Evolutionary conservation across 2,329 filamentous ascomycete species (phyloP), one percentile per base, ranked within the genome.

Genomic region (Fusarium compactum): DNA sequence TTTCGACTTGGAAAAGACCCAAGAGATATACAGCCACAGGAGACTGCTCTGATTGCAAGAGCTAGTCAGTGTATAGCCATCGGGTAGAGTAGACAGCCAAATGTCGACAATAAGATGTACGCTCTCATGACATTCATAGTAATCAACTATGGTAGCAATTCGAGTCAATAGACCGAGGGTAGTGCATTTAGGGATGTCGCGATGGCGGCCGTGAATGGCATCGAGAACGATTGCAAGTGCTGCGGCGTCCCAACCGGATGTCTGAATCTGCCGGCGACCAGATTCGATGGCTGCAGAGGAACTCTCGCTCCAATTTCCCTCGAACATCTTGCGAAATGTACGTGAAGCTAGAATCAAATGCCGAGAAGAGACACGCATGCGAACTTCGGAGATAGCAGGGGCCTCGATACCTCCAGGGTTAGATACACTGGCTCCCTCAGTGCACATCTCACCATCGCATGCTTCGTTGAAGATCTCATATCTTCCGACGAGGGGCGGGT

Each of bases 191-290:
- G 68, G 66, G 1, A 64, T 22, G 3, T 25, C 22, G 0, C 10
- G 1, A 8, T 63, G 4, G 12, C 48, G 63, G 3, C 62, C 58
- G 14, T 71, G 68, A 2, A 71, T 55, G 27, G 55, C 29, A 2
- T 65, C 27, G 1, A 68, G 14, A 0, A 67, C 25, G 4, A 70
- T 25, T 2, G 51, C 44, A 0, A 70, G 27, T 0, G 67, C 53
- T 1, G 50, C 18, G 1, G 62, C 46, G 16, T 56, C 24, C 62
- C 65, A 69, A 0, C 29, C 34, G 14, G 4, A 43, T 0, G 62
- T 34, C 4, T 14, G 3, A 4, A 68, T 32, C 8, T 20, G 44
- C 3, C 27, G 29, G 25, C 3, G n/a, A 8, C 8, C 22, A 47
- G 6, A 32, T 1, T 4, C 4, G 1, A 7, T 1, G 2, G 0